phyloP scores from a whole-genome alignment of 2,329 filamentous ascomycete species.

The Cordyceps tenuipes region DNA sequence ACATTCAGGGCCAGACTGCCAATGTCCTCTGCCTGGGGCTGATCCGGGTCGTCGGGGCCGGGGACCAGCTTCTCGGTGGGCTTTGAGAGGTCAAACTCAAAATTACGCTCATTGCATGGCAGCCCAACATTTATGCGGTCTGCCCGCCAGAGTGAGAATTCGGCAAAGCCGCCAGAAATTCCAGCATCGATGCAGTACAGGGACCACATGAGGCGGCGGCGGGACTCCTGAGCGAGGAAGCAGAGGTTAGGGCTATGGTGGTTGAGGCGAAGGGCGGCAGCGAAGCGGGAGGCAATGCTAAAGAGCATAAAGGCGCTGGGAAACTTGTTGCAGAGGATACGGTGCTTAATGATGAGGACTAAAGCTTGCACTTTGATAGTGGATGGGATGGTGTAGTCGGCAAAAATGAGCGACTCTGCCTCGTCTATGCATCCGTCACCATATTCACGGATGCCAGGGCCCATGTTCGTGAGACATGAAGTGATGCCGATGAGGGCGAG shows the following conservation, averaged over 20 bases:
- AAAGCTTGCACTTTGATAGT: constrained; percentile 46
- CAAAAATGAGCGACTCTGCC: constrained; percentile 43
- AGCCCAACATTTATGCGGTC: constrained; percentile 34
- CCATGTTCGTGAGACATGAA: constrained; percentile 46
- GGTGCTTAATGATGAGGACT: constrained; percentile 36
- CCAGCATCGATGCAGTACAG: constrained; percentile 35
- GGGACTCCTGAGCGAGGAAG: constrained; percentile 33
- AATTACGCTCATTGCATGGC: constrained; percentile 37
- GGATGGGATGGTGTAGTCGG: constrained; percentile 46
- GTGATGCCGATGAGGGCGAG: constrained; percentile 49
- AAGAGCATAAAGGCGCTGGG: constrained; percentile 38
- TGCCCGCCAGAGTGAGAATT: constrained; percentile 35
- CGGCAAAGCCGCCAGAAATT: constrained; percentile 34
- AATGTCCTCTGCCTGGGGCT: constrained; percentile 38
- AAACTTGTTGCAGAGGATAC: constrained; percentile 34
- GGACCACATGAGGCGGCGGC: constrained; percentile 36
- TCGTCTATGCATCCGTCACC: constrained; percentile 47
- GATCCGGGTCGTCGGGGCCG: constrained; percentile 33
- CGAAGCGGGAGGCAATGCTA: constrained; percentile 34
- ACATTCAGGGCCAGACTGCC: constrained; percentile 49
- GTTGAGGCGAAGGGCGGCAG: constrained; percentile 34
- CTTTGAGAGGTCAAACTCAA: constrained; percentile 50
- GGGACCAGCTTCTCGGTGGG: constrained; percentile 43
- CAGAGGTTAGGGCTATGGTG: constrained; percentile 33
- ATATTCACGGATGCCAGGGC: constrained; percentile 42